Conservation (phyloP, 805 yeast genomes). For the Barnettozyma pratensis region DNA sequence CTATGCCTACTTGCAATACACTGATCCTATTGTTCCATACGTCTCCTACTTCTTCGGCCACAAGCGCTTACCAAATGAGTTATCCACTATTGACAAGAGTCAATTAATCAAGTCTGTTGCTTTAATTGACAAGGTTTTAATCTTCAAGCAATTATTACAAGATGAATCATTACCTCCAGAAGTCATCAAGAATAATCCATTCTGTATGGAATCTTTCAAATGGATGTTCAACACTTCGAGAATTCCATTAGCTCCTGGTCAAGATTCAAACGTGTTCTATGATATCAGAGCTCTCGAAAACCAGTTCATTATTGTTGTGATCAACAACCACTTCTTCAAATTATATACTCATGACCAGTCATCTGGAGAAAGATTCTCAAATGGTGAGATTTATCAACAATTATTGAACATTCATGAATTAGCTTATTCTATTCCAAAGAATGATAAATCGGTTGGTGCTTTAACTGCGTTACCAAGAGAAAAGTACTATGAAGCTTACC, state of each 20-base stretch:
- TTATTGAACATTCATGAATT: conserved; percentile 47
- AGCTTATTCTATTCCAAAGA: conserved; percentile 26
- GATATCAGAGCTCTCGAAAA: conserved; percentile 36
- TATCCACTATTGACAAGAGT: conserved; percentile 48
- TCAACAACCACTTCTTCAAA: conserved; percentile 78
- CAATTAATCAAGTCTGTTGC: conserved; percentile 75
- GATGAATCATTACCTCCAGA: conserved; percentile 77
- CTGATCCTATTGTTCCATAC: conserved; percentile 93
- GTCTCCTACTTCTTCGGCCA: conserved; percentile 89
- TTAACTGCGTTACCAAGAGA: conserved; percentile 85
- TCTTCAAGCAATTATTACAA: conserved; percentile 64
- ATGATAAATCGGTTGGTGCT: conserved; percentile 49
- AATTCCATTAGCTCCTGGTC: conserved; percentile 55
- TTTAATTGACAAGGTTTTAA: conserved; percentile 58
- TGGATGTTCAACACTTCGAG: conserved; percentile 89
- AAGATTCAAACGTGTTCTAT: conserved; percentile 59
- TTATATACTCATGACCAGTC: conserved; percentile 50
- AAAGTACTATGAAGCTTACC: conserved; percentile 61
- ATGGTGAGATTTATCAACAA: conserved; percentile 50
- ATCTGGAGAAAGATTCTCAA: conserved; percentile 38
- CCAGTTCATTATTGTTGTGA: conserved; percentile 66
- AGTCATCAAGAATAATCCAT: conserved; percentile 68
- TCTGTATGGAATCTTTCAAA: conserved; percentile 90
- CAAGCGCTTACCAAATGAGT: conserved; percentile 45
- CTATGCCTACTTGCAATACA: conserved; percentile 82